Percentiles rank a stretch among this genome's conserved stretches.
These are phyloP conservation scores for Epithele typhae DNA, from an alignment of 768 basidiomycete genomes.

Conservation along the genomic window DNA sequence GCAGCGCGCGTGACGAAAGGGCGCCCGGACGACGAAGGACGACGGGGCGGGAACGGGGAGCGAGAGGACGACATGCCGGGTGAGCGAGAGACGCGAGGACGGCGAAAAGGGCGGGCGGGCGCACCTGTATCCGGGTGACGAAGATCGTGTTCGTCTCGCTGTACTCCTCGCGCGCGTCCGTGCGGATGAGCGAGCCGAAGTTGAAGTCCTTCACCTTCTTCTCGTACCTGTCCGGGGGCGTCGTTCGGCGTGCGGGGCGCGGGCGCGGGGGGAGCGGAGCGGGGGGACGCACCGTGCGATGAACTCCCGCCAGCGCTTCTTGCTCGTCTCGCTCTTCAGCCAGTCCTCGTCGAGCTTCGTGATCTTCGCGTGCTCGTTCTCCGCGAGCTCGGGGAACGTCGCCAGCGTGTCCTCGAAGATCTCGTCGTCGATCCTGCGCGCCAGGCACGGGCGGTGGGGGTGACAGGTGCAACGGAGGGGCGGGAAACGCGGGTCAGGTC, in stretches of 20 bases:
- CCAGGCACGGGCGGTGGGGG: too few species aligned
- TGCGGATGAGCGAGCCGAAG: constrained; percentile 92
- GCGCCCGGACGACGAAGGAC: too few species aligned
- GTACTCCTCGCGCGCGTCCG: constrained; percentile 76
- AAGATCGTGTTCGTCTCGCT: constrained; percentile 92
- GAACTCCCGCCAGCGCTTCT: constrained; percentile 88
- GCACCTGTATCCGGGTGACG: constrained; percentile 68
- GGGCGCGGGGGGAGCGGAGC: not conserved
- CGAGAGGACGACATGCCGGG: too few species aligned
- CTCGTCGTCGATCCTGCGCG: constrained; percentile 71
- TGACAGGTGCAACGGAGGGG: constrained; percentile 6
- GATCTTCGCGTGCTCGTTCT: constrained; percentile 37
- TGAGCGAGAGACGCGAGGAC: too few species aligned
- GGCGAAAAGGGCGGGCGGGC: constrained; percentile 13
- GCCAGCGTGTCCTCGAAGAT: constrained; percentile 74
- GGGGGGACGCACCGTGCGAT: constrained; percentile 56
- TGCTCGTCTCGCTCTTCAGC: constrained; percentile 87
- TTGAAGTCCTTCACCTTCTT: constrained; percentile 91
- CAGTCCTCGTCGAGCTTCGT: constrained; percentile 77
- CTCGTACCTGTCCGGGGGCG: constrained; percentile 61
- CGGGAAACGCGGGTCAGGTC: not conserved
- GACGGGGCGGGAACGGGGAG: not conserved
- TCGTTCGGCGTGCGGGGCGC: not conserved
- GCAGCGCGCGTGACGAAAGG: too few species aligned
- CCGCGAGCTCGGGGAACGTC: constrained; percentile 74